Evolutionary conservation across 768 basidiomycete species (phyloP).

Genomic region (Auriscalpium vulgare): DNA sequence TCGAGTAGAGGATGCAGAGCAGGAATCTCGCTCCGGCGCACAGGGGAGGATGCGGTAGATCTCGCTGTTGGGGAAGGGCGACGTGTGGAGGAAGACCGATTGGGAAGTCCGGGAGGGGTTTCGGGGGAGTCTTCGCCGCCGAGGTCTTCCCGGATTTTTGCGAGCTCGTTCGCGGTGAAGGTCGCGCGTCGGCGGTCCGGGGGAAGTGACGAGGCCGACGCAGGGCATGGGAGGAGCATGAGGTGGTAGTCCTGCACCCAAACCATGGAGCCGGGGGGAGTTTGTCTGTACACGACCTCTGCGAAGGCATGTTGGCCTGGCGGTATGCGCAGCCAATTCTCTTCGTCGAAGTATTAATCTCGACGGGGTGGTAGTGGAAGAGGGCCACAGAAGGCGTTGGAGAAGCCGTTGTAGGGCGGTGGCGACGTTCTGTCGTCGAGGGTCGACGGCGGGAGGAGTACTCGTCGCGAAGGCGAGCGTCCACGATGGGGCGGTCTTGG

Average conservation of each 20-base stretch:
- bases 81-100: conserved; percentile 99
- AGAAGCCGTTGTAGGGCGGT: conserved; percentile 96
- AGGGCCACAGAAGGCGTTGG: conserved; percentile 99
- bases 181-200: conserved; percentile 43
- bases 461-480: conserved; percentile 88
- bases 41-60: conserved; percentile 96
- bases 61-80: conserved; percentile 94
- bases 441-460: conserved; percentile 97
- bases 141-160: conserved; percentile 66
- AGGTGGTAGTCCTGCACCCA: conserved; percentile 99
- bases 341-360: conserved; percentile 99
- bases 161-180: conserved; percentile 54
- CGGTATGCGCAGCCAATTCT: conserved; percentile 97
- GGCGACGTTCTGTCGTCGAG: conserved; percentile 97
- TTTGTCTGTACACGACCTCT: conserved; percentile 73
- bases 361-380: conserved; percentile 99
- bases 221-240: conserved; percentile 93
- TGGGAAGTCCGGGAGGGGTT: too few species aligned
- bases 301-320: conserved; percentile 94
- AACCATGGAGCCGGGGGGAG: conserved; percentile 85
- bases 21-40: conserved; percentile 95
- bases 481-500: conserved; percentile 82
- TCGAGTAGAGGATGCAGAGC: conserved; percentile 92
- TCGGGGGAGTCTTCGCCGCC: conserved; percentile 39
- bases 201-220: conserved; percentile 80